Base-by-base conservation (phyloP, 2,329 filamentous ascomycete species). In the Mariannaea elegans region DNA sequence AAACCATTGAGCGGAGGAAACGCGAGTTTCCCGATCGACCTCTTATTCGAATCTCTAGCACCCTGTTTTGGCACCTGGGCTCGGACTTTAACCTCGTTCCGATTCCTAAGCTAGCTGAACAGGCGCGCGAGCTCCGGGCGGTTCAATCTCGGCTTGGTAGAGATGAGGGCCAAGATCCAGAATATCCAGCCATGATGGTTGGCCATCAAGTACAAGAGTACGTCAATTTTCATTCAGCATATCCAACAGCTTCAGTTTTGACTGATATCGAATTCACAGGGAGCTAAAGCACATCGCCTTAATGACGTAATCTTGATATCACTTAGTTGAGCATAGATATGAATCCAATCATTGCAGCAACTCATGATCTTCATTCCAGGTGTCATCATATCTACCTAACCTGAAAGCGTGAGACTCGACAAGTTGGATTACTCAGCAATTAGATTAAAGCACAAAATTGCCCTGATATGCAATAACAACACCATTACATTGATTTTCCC, bases 61-160 rank as follows among this genome's bases (percentile, higher is more conserved):
- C 85, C 3, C 78, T 87, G 56, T 88, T 88, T 75, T 88, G 84
- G 82, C 85, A 87, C 52, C 74, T 88, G 23, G 80, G 78, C 39
- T 86, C 83, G 16, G 85, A 88, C 66, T 81, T 81, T 56, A 83
- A 87, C 56, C 73, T 88, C 7, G 73, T 68, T 3, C 86, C 86
- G 2, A 77, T 87, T 39, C 80, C 82, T 1, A 72, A 71, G 51
- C 76, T 87, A 34, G 79, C 73, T 1, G 78, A 80, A 41, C 74
- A 74, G 63, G 84, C 84, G 5, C 73, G 66, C 47, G 68, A 69
- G 39, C 73, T 87, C 3, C 74, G 83, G 34, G 77, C 75, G 2
- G 76, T 80, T 67, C 81, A 85, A 74, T 76, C 78, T 29, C 76
- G 77, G 42, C 70, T 81, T 1, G 84, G 85, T 1, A 76, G 77